phyloP scores from a whole-genome alignment of 306 rosid species.

The Senna tora region DNA sequence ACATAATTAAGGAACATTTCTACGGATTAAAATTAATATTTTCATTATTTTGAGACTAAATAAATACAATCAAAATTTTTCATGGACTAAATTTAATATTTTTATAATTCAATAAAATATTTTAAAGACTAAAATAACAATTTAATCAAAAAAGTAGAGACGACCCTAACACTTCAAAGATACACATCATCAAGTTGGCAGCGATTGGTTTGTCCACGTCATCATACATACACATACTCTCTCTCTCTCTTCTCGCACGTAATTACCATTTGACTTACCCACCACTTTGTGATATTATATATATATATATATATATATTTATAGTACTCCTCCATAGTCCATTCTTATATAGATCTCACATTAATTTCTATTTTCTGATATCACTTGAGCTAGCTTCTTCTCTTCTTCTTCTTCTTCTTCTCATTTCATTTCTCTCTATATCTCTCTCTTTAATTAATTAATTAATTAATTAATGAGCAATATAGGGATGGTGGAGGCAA shows the following conservation, averaged over 20 bases:
- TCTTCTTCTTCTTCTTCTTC: too few relatives aligned
- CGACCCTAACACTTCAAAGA: slow-evolving; percentile 11
- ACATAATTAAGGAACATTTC: too few relatives aligned
- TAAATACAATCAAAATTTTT: too few relatives aligned
- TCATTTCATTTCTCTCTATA: too few relatives aligned
- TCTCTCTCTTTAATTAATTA: neutral
- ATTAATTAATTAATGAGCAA: too few relatives aligned
- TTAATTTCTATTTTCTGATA: too few relatives aligned
- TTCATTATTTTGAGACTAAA: too few relatives aligned
- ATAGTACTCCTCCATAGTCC: slow-evolving; percentile 17
- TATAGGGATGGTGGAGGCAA: slow-evolving; percentile 86
- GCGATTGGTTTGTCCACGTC: slow-evolving; percentile 51
- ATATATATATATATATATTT: slow-evolving; percentile 24
- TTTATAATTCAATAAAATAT: too few relatives aligned
- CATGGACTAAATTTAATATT: too few relatives aligned
- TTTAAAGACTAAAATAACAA: too few relatives aligned
- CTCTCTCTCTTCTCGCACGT: slow-evolving; percentile 8
- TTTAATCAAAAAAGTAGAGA: too few relatives aligned
- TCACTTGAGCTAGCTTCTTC: neutral
- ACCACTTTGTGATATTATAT: slow-evolving; percentile 37
- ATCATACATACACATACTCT: slow-evolving; percentile 30
- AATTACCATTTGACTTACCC: slow-evolving; percentile 63
- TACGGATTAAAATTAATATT: too few relatives aligned
- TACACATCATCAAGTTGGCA: slow-evolving; percentile 49
- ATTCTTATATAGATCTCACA: slow-evolving; percentile 12